Evolutionary conservation across 2,329 filamentous ascomycete species (phyloP).

Genomic region (Rhexocercosporidium sp.): DNA sequence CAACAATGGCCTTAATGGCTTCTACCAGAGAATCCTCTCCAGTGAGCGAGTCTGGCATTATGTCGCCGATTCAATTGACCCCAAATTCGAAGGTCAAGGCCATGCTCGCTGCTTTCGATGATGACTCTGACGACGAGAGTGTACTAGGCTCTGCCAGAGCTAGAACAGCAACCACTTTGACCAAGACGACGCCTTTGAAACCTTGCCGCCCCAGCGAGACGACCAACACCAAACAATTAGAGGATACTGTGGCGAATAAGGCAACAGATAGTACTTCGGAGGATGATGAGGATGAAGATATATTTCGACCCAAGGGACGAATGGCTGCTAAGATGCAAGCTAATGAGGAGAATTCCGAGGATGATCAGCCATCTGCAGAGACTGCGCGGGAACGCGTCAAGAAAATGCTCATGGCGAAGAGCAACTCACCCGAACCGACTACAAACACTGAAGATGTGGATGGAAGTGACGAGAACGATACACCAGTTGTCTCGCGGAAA

Average conservation of each 20-base stretch:
- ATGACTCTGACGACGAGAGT: slow-evolving; percentile 51
- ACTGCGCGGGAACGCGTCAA: slow-evolving; percentile 49
- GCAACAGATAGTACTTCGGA: slow-evolving; percentile 29
- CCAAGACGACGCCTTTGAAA: slow-evolving; percentile 25
- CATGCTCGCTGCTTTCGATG: slow-evolving; percentile 56
- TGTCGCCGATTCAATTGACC: slow-evolving; percentile 49
- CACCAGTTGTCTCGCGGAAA: slow-evolving; percentile 36
- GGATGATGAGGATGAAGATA: slow-evolving; percentile 54
- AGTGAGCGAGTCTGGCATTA: slow-evolving; percentile 49
- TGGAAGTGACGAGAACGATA: slow-evolving; percentile 38
- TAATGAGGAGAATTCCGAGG: slow-evolving; percentile 28
- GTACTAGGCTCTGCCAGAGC: slow-evolving; percentile 30
- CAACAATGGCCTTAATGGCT: slow-evolving; percentile 49
- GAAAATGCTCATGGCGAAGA: slow-evolving; percentile 47
- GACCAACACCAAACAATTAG: slow-evolving; percentile 13
- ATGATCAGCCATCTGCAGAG: slow-evolving; percentile 28
- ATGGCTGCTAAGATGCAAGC: slow-evolving; percentile 68
- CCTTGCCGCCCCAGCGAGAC: slow-evolving; percentile 7
- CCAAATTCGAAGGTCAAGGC: slow-evolving; percentile 61
- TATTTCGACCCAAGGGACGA: slow-evolving; percentile 63
- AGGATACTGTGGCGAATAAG: neutral
- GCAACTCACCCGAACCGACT: slow-evolving; percentile 40
- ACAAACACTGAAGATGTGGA: slow-evolving; percentile 43
- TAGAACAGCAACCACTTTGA: slow-evolving; percentile 25
- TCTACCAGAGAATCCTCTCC: slow-evolving; percentile 54